These are phyloP conservation scores for Chalciporus pseudorubinellus DNA, from an alignment of 768 basidiomycete genomes.

Conservation along the genomic window DNA sequence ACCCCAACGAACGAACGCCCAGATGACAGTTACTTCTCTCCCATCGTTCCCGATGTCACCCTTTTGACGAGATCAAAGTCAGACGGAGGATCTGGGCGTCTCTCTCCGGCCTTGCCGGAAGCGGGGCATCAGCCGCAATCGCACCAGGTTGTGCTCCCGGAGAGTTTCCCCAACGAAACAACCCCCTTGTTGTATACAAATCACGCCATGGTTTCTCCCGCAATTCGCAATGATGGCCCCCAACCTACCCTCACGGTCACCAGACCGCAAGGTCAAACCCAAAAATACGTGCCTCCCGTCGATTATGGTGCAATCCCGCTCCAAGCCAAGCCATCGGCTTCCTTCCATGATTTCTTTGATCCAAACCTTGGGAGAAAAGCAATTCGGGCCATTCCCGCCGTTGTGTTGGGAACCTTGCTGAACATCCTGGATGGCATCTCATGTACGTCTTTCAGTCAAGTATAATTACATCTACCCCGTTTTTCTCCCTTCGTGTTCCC, in stretches of 20 bases:
- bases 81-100: not conserved
- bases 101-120: not conserved
- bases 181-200: conserved; percentile 16
- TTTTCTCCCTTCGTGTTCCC: not conserved
- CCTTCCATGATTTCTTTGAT: conserved; percentile 8
- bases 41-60: not conserved
- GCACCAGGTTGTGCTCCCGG: not conserved
- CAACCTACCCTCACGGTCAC: not conserved
- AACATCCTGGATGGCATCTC: conserved; percentile 94
- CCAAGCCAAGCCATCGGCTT: conserved; percentile 7
- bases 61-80: not conserved
- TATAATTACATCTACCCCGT: not conserved
- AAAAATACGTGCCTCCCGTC: not conserved
- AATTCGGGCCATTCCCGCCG: conserved; percentile 68
- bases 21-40: conserved; percentile 2
- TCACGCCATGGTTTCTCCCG: conserved; percentile 7
- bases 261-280: conserved; percentile 9
- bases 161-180: conserved; percentile 13
- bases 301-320: conserved; percentile 12
- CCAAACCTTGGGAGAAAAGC: conserved; percentile 19
- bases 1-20: conserved; percentile 22
- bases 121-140: not conserved
- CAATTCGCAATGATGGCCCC: conserved; percentile 1
- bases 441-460: conserved; percentile 47
- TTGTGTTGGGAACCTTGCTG: conserved; percentile 77